Conservation (phyloP, 106 monocot species). For the Alisma plantagoaquatica region DNA sequence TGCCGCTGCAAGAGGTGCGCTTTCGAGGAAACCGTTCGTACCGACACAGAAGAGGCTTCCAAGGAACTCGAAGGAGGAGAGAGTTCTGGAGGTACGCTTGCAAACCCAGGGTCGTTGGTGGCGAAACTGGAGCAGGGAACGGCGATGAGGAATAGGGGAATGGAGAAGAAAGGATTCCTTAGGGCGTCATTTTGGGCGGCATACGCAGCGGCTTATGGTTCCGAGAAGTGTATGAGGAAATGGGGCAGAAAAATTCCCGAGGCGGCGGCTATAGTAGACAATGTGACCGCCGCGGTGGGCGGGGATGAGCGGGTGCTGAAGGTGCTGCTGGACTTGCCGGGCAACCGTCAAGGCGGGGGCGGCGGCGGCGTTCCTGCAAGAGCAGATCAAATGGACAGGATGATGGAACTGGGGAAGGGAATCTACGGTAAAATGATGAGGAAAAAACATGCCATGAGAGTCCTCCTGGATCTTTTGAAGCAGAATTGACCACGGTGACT, state of each 20-base stretch:
- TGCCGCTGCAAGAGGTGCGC: conserved; percentile 67
- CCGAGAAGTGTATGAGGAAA: conserved; percentile 46
- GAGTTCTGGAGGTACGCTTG: conserved; percentile 17
- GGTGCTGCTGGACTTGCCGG: conserved; percentile 11
- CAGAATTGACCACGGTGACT: no score
- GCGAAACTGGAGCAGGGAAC: conserved; percentile 42
- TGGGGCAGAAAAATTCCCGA: conserved; percentile 37
- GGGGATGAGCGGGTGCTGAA: conserved; percentile 71
- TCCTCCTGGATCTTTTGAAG: conserved; percentile 15
- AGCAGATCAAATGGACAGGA: conserved; percentile 43
- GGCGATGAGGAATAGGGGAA: conserved; percentile 10
- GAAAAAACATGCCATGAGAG: conserved; percentile 50
- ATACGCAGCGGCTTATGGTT: conserved; percentile 34
- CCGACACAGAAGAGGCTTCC: neutral
- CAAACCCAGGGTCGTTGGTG: conserved; percentile 17
- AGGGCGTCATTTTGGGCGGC: conserved; percentile 68
- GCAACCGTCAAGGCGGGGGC: neutral
- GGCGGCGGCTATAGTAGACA: conserved; percentile 33
- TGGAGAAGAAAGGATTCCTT: conserved; percentile 43
- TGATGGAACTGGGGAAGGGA: conserved; percentile 44
- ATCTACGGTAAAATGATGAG: conserved; percentile 70
- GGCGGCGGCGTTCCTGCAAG: conserved; percentile 1
- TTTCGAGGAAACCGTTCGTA: conserved; percentile 34
- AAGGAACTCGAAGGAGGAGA: no score
- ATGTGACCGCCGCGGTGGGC: conserved; percentile 38